Evolutionary conservation across 306 rosid genomes (phyloP).

Genomic region (Lathyrus sativus): DNA sequence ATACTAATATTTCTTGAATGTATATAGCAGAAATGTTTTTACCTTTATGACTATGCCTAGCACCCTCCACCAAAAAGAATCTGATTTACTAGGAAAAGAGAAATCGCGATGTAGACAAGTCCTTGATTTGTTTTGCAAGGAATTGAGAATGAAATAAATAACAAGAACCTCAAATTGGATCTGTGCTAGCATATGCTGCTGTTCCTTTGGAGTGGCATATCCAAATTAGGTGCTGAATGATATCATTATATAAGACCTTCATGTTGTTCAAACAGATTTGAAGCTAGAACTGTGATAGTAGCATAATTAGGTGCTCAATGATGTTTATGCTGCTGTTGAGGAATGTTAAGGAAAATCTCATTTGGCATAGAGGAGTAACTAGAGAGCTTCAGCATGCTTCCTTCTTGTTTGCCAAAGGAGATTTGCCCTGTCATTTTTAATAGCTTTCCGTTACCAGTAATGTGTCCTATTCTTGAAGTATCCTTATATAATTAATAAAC

Average conservation of each 20-base stretch:
- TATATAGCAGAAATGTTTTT: too few relatives aligned
- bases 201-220: conserved; percentile 52
- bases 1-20: too few relatives aligned
- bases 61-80: conserved; percentile 27
- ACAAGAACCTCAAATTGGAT: conserved; percentile 43
- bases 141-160: conserved; percentile 25
- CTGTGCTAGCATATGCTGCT: conserved; percentile 52
- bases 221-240: conserved; percentile 48
- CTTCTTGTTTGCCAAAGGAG: conserved; percentile 81
- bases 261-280: conserved; percentile 33
- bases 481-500: background rate
- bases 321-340: conserved; percentile 44
- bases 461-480: conserved; percentile 1
- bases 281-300: background rate
- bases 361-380: conserved; percentile 53
- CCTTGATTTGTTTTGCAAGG: conserved; percentile 14
- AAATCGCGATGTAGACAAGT: conserved; percentile 23
- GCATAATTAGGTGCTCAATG: too few relatives aligned
- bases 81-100: conserved; percentile 8
- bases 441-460: conserved; percentile 12
- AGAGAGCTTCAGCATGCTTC: conserved; percentile 30
- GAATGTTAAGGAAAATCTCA: conserved; percentile 75
- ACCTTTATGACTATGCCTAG: conserved; percentile 7
- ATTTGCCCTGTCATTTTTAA: conserved; percentile 83
- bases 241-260: conserved; percentile 33